Evolutionary conservation across 2,329 filamentous ascomycete genomes (phyloP), one percentile per base, ranked within the genome.

Genomic region (Hypoxylon sp.): DNA sequence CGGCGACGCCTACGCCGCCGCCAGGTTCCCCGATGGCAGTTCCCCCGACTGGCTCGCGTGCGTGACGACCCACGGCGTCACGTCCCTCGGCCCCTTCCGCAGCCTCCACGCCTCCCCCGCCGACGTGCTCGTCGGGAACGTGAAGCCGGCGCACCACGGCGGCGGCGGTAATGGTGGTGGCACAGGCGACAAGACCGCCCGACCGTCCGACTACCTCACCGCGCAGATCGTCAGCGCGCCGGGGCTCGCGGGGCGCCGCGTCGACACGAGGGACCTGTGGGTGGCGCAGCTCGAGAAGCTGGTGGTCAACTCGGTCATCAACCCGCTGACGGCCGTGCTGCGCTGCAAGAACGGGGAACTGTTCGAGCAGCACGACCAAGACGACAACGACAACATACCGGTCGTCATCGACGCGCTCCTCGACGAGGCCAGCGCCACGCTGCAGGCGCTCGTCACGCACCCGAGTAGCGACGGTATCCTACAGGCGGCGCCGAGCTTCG

Each of bases 231-330:
- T 76, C 2, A 54, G 67, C 2, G 78, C 81, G 0, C 75, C 80
- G 2, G 67, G 74, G 15, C 74, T 87, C 2, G 70, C 73, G 10
- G 79, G 76, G 0, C 74, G 67, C 7, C 56, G 66, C 18, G 76
- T 83, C 3, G 61, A 75, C 1, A 69, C 73, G 9, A 60, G 74
- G 2, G 78, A 83, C 41, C 71, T 87, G 13, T 83, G 81, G 79
- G 62, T 80, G 8, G 68, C 81, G n/a, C 93, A 97, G 75, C 82
- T 97, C 2, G 91, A 96, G 69, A 97, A 97, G 73, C 79, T 97
- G 1, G 89, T 90, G 1, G 80, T 93, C 48, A 97, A 96, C 70
- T 81, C 85, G 29, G 79, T 93, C 26, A 85, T 97, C 67, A 96
- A 97, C 70, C 91, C 94, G 0, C 76, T 97, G n/a, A 95, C 91